A percentile compares a stretch with the other conserved stretches of the same genome.
Evolutionary conservation across 176 grass and related monocot species (phyloP).

Genomic region (Zea luxurians): DNA sequence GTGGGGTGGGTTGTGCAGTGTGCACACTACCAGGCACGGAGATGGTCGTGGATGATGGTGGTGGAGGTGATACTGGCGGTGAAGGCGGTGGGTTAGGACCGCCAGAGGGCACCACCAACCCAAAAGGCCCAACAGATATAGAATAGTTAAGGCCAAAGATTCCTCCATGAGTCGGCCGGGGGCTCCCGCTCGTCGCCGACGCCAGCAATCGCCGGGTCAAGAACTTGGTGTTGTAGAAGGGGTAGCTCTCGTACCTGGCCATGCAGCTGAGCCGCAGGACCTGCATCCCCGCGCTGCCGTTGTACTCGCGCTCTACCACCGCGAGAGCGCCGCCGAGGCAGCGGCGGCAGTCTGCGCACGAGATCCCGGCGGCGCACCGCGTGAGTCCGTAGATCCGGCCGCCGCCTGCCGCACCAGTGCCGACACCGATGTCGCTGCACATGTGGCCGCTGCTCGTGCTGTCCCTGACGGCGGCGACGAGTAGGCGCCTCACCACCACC

Average conservation of each 20-base stretch:
- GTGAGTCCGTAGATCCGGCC: background rate
- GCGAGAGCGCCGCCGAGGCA: background rate
- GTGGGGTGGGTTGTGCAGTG: background rate
- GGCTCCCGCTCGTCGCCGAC: too few relatives aligned
- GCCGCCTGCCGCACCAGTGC: too few relatives aligned
- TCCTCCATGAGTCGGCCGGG: too few relatives aligned
- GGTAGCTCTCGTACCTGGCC: constrained; percentile 28
- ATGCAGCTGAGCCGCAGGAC: constrained; percentile 27
- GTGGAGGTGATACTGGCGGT: background rate
- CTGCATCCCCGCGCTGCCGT: constrained; percentile 16
- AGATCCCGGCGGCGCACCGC: background rate
- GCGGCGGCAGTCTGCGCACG: background rate
- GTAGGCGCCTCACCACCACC: background rate
- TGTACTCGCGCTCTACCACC: background rate
- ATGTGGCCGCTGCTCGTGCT: background rate
- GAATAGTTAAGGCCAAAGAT: too few relatives aligned
- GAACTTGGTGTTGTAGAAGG: background rate
- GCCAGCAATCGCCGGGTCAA: background rate
- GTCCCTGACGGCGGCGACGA: background rate
- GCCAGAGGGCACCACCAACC: background rate
- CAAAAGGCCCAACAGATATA: too few relatives aligned
- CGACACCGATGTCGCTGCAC: background rate
- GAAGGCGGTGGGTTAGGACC: background rate
- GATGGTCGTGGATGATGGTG: background rate
- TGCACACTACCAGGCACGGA: too few relatives aligned